Base-by-base conservation (phyloP, 2,329 filamentous ascomycete genomes). In the Mycogone perniciosa region DNA sequence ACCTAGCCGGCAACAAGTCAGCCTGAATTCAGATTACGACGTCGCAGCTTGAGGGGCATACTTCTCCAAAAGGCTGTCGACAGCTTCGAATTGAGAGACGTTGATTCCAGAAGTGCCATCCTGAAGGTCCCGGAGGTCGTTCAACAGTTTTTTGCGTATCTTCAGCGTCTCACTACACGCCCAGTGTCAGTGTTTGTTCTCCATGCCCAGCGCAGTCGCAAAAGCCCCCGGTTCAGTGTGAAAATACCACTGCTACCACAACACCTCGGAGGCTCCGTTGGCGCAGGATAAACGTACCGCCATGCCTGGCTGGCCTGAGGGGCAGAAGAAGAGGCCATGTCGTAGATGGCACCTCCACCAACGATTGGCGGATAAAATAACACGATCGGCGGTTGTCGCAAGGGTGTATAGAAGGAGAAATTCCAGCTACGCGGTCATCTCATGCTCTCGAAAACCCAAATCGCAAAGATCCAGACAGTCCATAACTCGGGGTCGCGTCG, bases 11-110 rank as follows among this genome's bases (percentile, higher is more conserved):
- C 9, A 11, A 13, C n/a, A 9, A 31, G 26, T 33, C 26, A 44
- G 26, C 9, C 4, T 7, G 10, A 26, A 10, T 10, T 34, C 10
- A 2, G 31, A 50, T 20, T 49, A 47, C 34, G 30, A 33, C n/a
- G 5, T n/a, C 8, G 13, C 7, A 34, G 5, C 13, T 10, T 26
- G 41, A 10, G 38, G 13, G n/a, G 44, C 42, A 27, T 59, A 74
- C 71, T 69, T 66, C 46, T 72, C 68, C 61, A 77, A 62, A 50
- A 67, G 56, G 31, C 67, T 64, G 56, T 76, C 73, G 41, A 75
- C 60, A 48, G 67, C 63, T 52, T 76, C 70, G 49, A 76, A 74
- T 31, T 70, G 70, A 37, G 66, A 62, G n/a, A 70, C 56, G 48
- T 73, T 71, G 31, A 70, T 64, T 11, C 65, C 67, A 37, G 64